These are phyloP conservation scores for Acacia pycnantha DNA, from an alignment of 331 rosid genomes.

Conservation along the genomic window DNA sequence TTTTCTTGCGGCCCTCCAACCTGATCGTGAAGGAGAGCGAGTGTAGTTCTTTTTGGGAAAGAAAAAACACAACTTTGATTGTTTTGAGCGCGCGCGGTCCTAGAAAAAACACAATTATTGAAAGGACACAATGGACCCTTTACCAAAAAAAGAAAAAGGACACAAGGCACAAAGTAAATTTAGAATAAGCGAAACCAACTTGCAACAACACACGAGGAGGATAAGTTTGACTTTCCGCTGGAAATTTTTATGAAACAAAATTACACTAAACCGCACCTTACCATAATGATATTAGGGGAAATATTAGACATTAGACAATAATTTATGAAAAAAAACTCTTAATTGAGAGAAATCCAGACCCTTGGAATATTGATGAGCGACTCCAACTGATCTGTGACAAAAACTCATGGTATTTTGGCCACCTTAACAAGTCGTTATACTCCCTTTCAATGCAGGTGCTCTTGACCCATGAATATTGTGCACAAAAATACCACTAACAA, in stretches of 20 bases:
- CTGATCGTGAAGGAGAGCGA: no score
- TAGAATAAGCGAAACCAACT: neutral
- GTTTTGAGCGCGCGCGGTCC: no score
- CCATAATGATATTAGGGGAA: neutral
- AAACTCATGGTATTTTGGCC: neutral
- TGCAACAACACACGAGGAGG: neutral
- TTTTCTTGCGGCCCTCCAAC: no score
- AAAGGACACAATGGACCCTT: no score
- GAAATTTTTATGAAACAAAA: neutral
- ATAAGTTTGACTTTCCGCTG: neutral
- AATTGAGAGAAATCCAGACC: neutral
- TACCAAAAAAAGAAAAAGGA: no score
- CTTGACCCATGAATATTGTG: neutral
- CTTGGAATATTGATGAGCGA: neutral
- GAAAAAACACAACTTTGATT: no score
- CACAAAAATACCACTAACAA: conserved; percentile 33
- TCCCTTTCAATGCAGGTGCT: neutral
- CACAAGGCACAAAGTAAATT: no score
- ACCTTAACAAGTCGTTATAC: no score
- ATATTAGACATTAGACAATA: neutral
- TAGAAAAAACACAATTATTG: no score
- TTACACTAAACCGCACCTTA: neutral
- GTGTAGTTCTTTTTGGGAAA: no score
- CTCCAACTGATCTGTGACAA: neutral
- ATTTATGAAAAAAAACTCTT: neutral